Evolutionary conservation across 1,284 basidiomycete species (phyloP).

Genomic region (Volvariella surrecta): DNA sequence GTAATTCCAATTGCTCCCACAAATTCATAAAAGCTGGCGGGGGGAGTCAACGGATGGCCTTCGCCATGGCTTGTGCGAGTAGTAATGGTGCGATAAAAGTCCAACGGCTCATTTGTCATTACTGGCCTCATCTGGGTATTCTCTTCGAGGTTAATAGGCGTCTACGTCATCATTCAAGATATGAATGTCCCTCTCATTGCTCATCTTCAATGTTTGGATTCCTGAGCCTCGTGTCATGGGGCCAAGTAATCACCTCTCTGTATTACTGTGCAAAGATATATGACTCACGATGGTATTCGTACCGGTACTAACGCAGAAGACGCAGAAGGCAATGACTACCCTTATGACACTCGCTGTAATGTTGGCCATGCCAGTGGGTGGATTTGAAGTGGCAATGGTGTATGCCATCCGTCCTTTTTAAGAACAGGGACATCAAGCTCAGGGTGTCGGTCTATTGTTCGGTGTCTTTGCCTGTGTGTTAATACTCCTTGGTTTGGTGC

Average conservation of each 20-base stretch:
- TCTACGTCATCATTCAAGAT: slow-evolving; percentile 59
- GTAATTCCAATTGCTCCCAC: slow-evolving; percentile 69
- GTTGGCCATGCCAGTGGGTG: slow-evolving; percentile 11
- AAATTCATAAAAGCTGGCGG: slow-evolving; percentile 71
- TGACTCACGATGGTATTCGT: slow-evolving; percentile 12
- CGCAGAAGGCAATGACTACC: slow-evolving; percentile 11
- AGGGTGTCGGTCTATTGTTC: slow-evolving; percentile 29
- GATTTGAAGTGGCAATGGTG: slow-evolving; percentile 15
- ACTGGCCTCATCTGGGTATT: slow-evolving; percentile 55
- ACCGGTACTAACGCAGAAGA: slow-evolving; percentile 18
- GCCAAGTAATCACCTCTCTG: slow-evolving; percentile 33
- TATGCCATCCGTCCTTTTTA: slow-evolving; percentile 15
- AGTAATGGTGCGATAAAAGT: slow-evolving; percentile 23
- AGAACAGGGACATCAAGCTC: slow-evolving; percentile 23
- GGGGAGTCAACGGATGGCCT: slow-evolving; percentile 67
- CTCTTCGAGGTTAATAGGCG: slow-evolving; percentile 56
- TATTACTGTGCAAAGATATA: background rate
- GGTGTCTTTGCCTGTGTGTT: slow-evolving; percentile 58
- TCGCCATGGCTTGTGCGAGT: slow-evolving; percentile 62
- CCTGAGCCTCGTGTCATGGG: slow-evolving; percentile 58
- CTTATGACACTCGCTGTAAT: slow-evolving; percentile 13
- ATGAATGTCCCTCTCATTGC: slow-evolving; percentile 69
- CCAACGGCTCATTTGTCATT: background rate
- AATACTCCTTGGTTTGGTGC: slow-evolving; percentile 53
- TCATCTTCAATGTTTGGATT: slow-evolving; percentile 71